Conservation (phyloP, 495 filamentous ascomycete genomes). For the Neohortaea acidophila region DNA sequence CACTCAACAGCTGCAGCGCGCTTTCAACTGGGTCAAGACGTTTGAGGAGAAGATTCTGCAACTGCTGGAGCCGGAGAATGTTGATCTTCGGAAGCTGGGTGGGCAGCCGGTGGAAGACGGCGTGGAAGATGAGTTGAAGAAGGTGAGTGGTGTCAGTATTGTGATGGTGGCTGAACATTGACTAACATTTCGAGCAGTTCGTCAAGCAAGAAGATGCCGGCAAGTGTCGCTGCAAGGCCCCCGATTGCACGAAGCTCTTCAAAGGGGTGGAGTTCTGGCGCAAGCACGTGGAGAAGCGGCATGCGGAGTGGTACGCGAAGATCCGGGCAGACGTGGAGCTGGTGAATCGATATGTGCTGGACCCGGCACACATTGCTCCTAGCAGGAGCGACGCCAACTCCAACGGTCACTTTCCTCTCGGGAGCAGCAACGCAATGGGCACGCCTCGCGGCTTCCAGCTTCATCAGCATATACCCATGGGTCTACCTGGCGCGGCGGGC, state of each 20-base stretch:
- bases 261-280: constrained; percentile 93
- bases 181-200: constrained; percentile 26
- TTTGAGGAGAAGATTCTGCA: constrained; percentile 94
- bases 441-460: constrained; percentile 88
- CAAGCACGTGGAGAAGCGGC: constrained; percentile 95
- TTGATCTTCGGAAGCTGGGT: constrained; percentile 74
- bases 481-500: constrained; percentile 15
- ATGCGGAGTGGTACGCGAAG: constrained; percentile 69
- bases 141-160: constrained; percentile 22
- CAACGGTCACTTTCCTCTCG: constrained; percentile 84
- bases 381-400: constrained; percentile 90
- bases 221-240: constrained; percentile 91
- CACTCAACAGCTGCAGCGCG: constrained; percentile 81
- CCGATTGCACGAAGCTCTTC: constrained; percentile 91
- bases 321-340: constrained; percentile 72
- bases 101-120: constrained; percentile 77
- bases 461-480: constrained; percentile 39
- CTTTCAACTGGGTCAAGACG: constrained; percentile 98
- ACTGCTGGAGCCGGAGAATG: constrained; percentile 76
- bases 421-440: constrained; percentile 57
- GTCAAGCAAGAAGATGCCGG: constrained; percentile 95
- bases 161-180: not conserved
- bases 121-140: constrained; percentile 67
- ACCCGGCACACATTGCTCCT: constrained; percentile 83
- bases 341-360: constrained; percentile 84